Percentiles rank a stretch among this genome's conserved stretches.
These are phyloP conservation scores for Primulina eburnea DNA, from an alignment of 257 asterid genomes.

Conservation along the genomic window DNA sequence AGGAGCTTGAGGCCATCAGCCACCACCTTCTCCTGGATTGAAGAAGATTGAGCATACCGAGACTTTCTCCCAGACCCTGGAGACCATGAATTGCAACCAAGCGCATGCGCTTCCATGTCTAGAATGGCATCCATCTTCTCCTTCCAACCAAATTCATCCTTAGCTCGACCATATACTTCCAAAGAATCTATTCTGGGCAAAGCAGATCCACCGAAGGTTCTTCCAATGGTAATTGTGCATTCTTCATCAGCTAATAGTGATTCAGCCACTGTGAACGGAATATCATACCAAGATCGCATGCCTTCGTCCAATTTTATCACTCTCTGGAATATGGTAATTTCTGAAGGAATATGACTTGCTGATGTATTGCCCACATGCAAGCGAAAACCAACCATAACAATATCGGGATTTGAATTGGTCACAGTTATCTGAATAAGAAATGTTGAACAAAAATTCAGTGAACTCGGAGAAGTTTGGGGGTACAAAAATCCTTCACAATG, in stretches of 20 bases:
- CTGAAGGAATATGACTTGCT: slow-evolving; percentile 88
- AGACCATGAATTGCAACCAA: slow-evolving; percentile 67
- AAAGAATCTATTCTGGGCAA: slow-evolving; percentile 85
- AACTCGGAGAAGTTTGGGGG: slow-evolving; percentile 21
- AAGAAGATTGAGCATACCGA: slow-evolving; percentile 61
- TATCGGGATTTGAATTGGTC: slow-evolving; percentile 90
- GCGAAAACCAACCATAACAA: slow-evolving; percentile 96
- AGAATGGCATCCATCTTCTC: slow-evolving; percentile 96
- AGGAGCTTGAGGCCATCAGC: slow-evolving; percentile 92
- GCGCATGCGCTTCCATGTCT: slow-evolving; percentile 87
- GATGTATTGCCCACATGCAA: slow-evolving; percentile 92
- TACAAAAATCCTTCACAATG: slow-evolving; percentile 13
- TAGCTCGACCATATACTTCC: slow-evolving; percentile 95
- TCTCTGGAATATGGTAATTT: slow-evolving; percentile 80
- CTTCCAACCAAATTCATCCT: slow-evolving; percentile 99
- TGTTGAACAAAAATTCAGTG: slow-evolving; percentile 15
- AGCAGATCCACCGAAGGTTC: slow-evolving; percentile 79
- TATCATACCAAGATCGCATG: slow-evolving; percentile 98
- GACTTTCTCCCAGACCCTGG: slow-evolving; percentile 70
- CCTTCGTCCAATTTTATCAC: slow-evolving; percentile 88
- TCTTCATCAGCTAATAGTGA: slow-evolving; percentile 98
- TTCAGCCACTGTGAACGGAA: slow-evolving; percentile 95
- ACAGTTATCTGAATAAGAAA: slow-evolving; percentile 62
- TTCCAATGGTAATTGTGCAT: slow-evolving; percentile 73
- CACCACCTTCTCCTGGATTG: slow-evolving; percentile 87